Evolutionary conservation across 768 basidiomycete genomes (phyloP).

Genomic region (Suillus decipiens): DNA sequence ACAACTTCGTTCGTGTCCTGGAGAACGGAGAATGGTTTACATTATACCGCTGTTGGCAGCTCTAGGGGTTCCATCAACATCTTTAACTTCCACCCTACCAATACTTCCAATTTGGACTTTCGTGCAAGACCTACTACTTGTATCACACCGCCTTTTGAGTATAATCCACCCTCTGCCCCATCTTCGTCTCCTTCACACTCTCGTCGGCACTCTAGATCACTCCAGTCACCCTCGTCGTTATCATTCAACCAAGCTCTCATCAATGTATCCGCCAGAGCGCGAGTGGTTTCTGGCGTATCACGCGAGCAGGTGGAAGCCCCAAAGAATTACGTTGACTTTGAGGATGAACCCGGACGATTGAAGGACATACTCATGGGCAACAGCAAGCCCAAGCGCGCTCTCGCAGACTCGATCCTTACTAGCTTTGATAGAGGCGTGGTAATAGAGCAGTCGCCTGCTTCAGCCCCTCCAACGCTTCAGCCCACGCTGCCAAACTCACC

Average conservation of each 20-base stretch:
- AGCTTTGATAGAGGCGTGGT: conserved; percentile 31
- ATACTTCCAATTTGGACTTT: not conserved
- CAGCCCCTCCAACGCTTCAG: conserved; percentile 16
- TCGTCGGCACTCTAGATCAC: conserved; percentile 29
- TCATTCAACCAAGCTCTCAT: conserved; percentile 46
- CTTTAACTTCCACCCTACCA: conserved; percentile 14
- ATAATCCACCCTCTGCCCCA: conserved; percentile 10
- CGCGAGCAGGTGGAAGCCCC: conserved; percentile 74
- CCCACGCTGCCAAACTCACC: conserved; percentile 13
- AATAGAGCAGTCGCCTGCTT: conserved; percentile 22
- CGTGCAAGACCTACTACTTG: conserved; percentile 4
- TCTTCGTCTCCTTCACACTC: conserved; percentile 25
- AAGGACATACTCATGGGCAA: conserved; percentile 70
- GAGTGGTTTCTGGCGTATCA: conserved; percentile 72
- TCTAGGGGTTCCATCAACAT: conserved; percentile 28
- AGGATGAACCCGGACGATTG: conserved; percentile 76
- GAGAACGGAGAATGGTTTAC: not conserved
- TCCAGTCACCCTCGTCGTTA: conserved; percentile 40
- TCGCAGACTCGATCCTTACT: conserved; percentile 34
- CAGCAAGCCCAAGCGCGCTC: conserved; percentile 31
- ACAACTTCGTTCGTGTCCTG: not conserved
- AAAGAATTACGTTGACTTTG: conserved; percentile 78
- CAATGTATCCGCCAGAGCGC: conserved; percentile 54
- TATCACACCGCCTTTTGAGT: conserved; percentile 11
- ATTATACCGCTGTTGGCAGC: conserved; percentile 19